Conservation (phyloP, 169 alveolate genomes). For the Eimeria acervulina region DNA sequence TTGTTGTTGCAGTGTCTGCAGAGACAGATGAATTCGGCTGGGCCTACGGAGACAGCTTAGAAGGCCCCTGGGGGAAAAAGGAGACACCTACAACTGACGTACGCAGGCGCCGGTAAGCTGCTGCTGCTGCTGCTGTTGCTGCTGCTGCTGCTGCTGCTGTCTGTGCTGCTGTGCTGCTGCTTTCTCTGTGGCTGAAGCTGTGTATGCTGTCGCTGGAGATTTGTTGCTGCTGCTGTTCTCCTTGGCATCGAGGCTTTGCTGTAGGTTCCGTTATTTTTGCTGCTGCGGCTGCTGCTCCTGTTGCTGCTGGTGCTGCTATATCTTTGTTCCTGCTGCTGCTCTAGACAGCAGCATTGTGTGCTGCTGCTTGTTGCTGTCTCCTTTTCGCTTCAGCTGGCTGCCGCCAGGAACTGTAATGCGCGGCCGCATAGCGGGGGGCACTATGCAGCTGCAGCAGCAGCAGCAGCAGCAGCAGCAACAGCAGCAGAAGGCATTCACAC, state of each 20-base stretch:
- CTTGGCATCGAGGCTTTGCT: background rate
- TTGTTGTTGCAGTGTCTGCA: background rate
- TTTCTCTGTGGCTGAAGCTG: background rate
- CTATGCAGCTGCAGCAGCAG: slow-evolving; percentile 28
- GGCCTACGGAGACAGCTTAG: slow-evolving; percentile 9
- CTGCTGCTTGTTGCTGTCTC: slow-evolving; percentile 2
- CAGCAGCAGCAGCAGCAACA: slow-evolving; percentile 46
- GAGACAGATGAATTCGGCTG: slow-evolving; percentile 33
- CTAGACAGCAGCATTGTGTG: background rate
- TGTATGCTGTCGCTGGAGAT: background rate
- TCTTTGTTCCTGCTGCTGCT: slow-evolving; percentile 28
- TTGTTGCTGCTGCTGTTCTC: background rate
- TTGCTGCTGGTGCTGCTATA: slow-evolving; percentile 16
- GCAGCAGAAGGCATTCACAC: background rate
- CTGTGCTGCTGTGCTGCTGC: background rate
- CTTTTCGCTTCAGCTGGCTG: slow-evolving; percentile 9
- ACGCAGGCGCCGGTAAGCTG: slow-evolving; percentile 18
- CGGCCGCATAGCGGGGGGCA: background rate
- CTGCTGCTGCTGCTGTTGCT: slow-evolving; percentile 34
- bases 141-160: slow-evolving; percentile 16
- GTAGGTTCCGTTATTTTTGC: background rate
- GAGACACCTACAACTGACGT: slow-evolving; percentile 38
- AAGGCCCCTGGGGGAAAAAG: background rate
- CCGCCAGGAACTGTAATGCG: background rate
- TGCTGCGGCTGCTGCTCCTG: background rate